These are phyloP conservation scores for Syzygium grande DNA, from an alignment of 345 rosid species.

Conservation along the genomic window DNA sequence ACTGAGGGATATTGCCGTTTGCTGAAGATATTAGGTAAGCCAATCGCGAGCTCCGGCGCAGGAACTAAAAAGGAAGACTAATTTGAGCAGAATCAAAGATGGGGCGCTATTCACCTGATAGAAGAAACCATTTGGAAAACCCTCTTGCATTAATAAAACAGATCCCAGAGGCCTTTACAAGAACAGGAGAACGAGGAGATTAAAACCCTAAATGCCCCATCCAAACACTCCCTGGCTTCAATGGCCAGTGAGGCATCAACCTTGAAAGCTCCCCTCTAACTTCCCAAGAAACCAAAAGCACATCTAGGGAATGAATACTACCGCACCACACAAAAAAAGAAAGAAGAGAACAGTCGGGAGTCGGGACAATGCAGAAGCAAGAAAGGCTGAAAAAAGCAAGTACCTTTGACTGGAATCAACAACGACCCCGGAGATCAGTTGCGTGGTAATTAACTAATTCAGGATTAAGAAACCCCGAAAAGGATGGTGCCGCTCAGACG, in stretches of 20 bases:
- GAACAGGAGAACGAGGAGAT: not conserved
- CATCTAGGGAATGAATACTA: not conserved
- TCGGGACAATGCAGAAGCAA: not conserved
- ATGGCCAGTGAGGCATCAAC: not conserved
- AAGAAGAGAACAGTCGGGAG: not conserved
- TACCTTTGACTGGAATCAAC: not conserved
- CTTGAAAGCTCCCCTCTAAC: not conserved
- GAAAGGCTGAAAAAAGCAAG: not conserved
- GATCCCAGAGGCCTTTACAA: not conserved
- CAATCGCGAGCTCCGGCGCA: not conserved
- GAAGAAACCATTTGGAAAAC: not conserved
- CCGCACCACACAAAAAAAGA: too few relatives aligned
- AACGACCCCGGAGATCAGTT: not conserved
- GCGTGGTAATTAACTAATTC: not conserved
- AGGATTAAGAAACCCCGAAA: not conserved
- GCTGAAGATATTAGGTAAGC: not conserved
- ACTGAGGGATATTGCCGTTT: not conserved
- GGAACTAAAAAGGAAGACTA: not conserved
- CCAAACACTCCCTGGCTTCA: not conserved
- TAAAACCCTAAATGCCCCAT: slow-evolving; percentile 1
- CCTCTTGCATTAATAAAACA: not conserved
- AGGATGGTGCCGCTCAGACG: not conserved
- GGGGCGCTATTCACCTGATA: not conserved
- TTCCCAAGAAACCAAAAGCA: not conserved
- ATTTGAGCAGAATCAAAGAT: not conserved